These are phyloP conservation scores for Isabelozyma pseudorhagii DNA, from an alignment of 805 yeast genomes.

Conservation along the genomic window DNA sequence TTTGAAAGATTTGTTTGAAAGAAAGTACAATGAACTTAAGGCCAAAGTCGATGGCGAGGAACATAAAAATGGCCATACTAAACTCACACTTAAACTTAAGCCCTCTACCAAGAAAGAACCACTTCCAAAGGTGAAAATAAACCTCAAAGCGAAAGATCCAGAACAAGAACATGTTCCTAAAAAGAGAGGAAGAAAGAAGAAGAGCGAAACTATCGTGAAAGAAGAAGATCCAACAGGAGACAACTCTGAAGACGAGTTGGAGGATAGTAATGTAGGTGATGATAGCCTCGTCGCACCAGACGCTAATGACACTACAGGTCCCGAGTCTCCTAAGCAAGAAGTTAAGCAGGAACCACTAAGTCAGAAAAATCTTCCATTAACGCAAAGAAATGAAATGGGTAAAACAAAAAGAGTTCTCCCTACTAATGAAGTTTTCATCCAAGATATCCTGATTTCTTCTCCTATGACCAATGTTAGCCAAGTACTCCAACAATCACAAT, in stretches of 20 bases:
- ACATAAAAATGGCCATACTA: constrained; percentile 4
- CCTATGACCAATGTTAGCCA: constrained; percentile 12
- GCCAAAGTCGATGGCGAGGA: constrained; percentile 14
- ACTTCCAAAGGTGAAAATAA: constrained; percentile 25
- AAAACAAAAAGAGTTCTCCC: constrained; percentile 23
- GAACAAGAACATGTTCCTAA: constrained; percentile 12
- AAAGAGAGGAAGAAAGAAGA: constrained; percentile 14
- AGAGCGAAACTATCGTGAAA: constrained; percentile 12
- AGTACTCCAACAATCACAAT: constrained; percentile 9
- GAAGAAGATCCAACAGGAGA: constrained; percentile 11
- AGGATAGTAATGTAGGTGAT: constrained; percentile 4
- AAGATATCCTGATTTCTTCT: constrained; percentile 34
- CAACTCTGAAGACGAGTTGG: constrained; percentile 11
- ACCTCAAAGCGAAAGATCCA: constrained; percentile 13
- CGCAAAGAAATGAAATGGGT: constrained; percentile 19
- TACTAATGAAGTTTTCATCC: constrained; percentile 32
- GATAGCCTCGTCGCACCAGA: not conserved
- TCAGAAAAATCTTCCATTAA: constrained; percentile 1
- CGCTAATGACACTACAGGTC: not conserved
- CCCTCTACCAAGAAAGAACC: constrained; percentile 16
- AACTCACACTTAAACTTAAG: constrained; percentile 25
- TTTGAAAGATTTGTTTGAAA: constrained; percentile 51
- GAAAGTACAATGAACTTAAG: constrained; percentile 30
- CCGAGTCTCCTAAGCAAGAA: constrained; percentile 1
- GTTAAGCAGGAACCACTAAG: constrained; percentile 8